Evolutionary conservation across 331 rosid species (phyloP).

Genomic region (Acacia concinna): DNA sequence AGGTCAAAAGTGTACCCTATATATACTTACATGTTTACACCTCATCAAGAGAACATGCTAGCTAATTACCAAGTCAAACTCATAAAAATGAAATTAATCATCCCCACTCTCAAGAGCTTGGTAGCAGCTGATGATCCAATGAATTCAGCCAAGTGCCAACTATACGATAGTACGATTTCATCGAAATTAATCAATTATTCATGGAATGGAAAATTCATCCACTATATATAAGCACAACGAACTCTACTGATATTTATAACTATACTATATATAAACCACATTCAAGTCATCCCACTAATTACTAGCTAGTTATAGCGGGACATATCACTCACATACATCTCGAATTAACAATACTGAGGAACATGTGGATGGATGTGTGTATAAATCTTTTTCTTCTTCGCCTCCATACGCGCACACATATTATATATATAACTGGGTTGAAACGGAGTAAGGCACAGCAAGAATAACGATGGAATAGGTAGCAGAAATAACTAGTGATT

Average conservation of each 20-base stretch:
- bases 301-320: conserved; percentile 45
- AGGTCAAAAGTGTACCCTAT: neutral
- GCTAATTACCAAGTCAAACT: neutral
- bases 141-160: no score
- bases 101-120: neutral
- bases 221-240: conserved; percentile 29
- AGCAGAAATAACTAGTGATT: conserved; percentile 35
- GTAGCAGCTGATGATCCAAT: neutral
- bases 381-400: neutral
- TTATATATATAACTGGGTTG: neutral
- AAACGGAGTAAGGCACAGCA: neutral
- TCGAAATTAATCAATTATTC: no score
- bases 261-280: conserved; percentile 18
- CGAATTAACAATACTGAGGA: neutral
- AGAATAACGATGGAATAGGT: no score
- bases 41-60: neutral
- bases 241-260: conserved; percentile 33
- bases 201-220: neutral
- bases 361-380: neutral
- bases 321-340: conserved; percentile 33
- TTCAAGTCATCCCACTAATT: conserved; percentile 37
- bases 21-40: neutral
- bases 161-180: no score
- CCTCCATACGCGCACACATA: neutral
- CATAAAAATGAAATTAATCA: neutral